These are phyloP conservation scores for Alternaria tenuissima DNA, from an alignment of 2,329 filamentous ascomycete genomes.

Conservation along the genomic window DNA sequence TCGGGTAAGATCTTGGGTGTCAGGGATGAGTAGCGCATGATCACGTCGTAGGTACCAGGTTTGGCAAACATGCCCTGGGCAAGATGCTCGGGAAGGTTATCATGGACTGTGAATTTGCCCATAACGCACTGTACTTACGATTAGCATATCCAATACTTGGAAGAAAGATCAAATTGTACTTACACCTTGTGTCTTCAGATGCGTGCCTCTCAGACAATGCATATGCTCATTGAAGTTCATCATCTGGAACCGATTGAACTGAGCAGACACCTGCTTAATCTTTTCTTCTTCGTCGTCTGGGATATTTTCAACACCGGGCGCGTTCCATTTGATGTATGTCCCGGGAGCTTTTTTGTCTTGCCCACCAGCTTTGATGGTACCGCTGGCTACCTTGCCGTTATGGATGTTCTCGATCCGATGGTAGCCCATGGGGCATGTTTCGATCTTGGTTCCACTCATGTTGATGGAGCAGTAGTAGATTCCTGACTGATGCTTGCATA, in stretches of 20 bases:
- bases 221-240: conserved; percentile 55
- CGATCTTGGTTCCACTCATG: conserved; percentile 25
- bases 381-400: conserved; percentile 36
- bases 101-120: conserved; percentile 55
- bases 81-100: conserved; percentile 55
- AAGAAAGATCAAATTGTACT: neutral
- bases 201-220: conserved; percentile 50
- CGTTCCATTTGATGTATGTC: conserved; percentile 55
- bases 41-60: conserved; percentile 35
- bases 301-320: conserved; percentile 52
- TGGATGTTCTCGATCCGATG: conserved; percentile 39
- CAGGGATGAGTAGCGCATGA: conserved; percentile 40
- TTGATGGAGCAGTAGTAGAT: neutral
- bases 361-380: conserved; percentile 35
- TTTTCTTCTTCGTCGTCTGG: conserved; percentile 54
- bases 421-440: conserved; percentile 31
- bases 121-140: conserved; percentile 48
- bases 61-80: conserved; percentile 44
- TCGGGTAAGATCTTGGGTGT: conserved; percentile 38
- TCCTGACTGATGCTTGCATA: neutral
- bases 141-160: neutral
- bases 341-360: conserved; percentile 35
- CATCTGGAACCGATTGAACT: conserved; percentile 57
- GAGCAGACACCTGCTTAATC: conserved; percentile 56
- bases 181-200: conserved; percentile 58